Conservation (phyloP, 2,329 filamentous ascomycete species). For the Diaporthe sp. region DNA sequence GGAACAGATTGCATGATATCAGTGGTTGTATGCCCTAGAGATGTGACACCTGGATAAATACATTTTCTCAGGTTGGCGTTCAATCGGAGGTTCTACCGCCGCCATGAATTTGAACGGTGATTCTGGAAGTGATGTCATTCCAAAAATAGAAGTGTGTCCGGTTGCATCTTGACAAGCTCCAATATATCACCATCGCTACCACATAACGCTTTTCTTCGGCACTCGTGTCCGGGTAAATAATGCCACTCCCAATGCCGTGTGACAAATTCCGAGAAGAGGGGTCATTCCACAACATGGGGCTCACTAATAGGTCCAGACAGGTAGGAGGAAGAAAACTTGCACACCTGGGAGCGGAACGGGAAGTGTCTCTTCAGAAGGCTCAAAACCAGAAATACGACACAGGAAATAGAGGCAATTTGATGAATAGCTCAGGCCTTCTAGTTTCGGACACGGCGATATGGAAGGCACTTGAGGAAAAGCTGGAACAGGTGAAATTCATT, state of each 20-base stretch:
- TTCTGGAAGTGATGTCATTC: constrained; percentile 8
- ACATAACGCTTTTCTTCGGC: not conserved
- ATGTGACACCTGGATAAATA: constrained; percentile 9
- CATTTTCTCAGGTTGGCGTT: not conserved
- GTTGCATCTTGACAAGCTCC: constrained; percentile 13
- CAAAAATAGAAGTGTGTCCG: not conserved
- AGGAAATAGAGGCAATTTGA: not conserved
- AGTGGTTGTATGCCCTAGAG: not conserved
- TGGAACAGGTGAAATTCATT: not conserved
- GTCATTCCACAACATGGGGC: not conserved
- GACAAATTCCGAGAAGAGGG: not conserved
- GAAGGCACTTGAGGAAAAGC: too few species aligned
- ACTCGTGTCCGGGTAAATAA: constrained; percentile 17
- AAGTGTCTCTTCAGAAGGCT: not conserved
- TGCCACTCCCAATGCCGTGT: not conserved
- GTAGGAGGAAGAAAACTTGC: not conserved
- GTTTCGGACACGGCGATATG: not conserved
- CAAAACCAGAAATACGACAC: not conserved
- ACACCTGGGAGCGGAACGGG: not conserved
- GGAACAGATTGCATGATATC: not conserved
- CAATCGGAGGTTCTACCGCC: constrained; percentile 11
- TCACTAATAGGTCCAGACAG: not conserved
- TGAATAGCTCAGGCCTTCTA: not conserved
- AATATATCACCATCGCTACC: constrained; percentile 10
- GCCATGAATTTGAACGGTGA: not conserved